Conservation (phyloP, 768 basidiomycete genomes). For the Sistotremastrum suecicum region DNA sequence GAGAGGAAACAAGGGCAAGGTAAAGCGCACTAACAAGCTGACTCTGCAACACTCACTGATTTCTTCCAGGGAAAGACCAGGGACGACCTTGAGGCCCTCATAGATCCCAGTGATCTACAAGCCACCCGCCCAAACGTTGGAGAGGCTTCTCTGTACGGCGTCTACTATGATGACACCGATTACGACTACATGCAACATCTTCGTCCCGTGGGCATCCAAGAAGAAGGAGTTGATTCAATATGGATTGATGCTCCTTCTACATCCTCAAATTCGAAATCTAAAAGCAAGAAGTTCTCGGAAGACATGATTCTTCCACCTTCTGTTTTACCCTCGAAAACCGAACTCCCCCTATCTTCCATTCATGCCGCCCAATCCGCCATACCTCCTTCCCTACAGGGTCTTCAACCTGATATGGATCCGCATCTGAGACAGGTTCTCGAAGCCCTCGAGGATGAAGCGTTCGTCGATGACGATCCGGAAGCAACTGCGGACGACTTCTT, state of each 20-base stretch:
- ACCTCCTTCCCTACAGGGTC: constrained; percentile 71
- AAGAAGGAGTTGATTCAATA: constrained; percentile 70
- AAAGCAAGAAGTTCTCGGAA: constrained; percentile 25
- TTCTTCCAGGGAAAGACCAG: constrained; percentile 58
- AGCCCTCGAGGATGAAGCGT: constrained; percentile 92
- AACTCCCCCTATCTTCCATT: constrained; percentile 48
- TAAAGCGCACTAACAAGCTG: constrained; percentile 10
- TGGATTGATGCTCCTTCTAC: constrained; percentile 61
- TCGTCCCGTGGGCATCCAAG: constrained; percentile 57
- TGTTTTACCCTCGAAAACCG: constrained; percentile 53
- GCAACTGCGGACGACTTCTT: constrained; percentile 51
- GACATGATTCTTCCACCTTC: constrained; percentile 47
- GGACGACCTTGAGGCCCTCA: constrained; percentile 55
- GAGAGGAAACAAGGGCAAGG: constrained; percentile 60
- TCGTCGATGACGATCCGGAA: constrained; percentile 61
- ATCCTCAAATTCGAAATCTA: constrained; percentile 19
- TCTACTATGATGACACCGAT: constrained; percentile 90
- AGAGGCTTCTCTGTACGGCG: constrained; percentile 78
- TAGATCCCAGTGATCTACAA: constrained; percentile 35
- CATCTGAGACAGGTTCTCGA: constrained; percentile 86
- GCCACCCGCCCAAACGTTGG: constrained; percentile 45
- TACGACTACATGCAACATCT: constrained; percentile 99
- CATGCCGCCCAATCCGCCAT: constrained; percentile 68
- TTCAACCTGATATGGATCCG: constrained; percentile 94
- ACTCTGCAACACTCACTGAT: constrained; percentile 1